Base-by-base conservation (phyloP, 164 flowering plant genomes). In the Houttuynia cordata region DNA sequence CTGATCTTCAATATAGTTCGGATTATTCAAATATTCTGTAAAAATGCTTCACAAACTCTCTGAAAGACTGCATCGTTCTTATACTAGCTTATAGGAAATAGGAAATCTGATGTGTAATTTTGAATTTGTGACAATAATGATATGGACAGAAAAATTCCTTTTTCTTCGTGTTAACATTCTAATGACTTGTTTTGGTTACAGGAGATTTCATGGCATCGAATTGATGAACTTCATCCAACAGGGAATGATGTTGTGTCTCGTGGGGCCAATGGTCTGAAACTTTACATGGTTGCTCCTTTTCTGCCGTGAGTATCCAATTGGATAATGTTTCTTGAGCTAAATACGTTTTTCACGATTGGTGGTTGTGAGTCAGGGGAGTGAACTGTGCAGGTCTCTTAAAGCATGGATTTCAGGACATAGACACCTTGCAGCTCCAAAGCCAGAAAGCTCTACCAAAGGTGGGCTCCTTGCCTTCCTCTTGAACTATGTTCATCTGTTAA, bases 151-250 rank as follows among this genome's bases (percentile, higher is more conserved):
- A 45, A 45, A 45, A 8, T 45, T 12, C 49, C 13, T 12, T 45
- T 45, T 45, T 45, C 49, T 45, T 45, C 17, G 2, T 3, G 4
- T 45, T 45, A 45, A 10, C 49, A 12, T 45, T 45, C 17, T 12
- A 14, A 37, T 19, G 21, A 8, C 18, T 49, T 55, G 21, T 23
- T 7, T 49, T 45, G 40, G 18, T 30, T 65, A 67, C 79, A 93
- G 99, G 96, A 90, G 79, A 93, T 93, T 63, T 81, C 99, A 45
- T 93, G 99, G 99, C 86, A 81, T 18, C 84, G 95, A 51, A 71
- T 93, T 62, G 97, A 88, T 70, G 96, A 93, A 24, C 89, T 90
- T 67, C 85, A 74, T 30, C 79, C 96, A 52, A 85, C 83, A 49
- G 78, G 78, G 68, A 73, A 69, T 68, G 91, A 86, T 64, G 82